A percentile compares a stretch with the other conserved stretches of the same genome.
These are phyloP conservation scores for Bacterosira constricta DNA, from an alignment of 108 stramenopile genomes.

Conservation along the genomic window DNA sequence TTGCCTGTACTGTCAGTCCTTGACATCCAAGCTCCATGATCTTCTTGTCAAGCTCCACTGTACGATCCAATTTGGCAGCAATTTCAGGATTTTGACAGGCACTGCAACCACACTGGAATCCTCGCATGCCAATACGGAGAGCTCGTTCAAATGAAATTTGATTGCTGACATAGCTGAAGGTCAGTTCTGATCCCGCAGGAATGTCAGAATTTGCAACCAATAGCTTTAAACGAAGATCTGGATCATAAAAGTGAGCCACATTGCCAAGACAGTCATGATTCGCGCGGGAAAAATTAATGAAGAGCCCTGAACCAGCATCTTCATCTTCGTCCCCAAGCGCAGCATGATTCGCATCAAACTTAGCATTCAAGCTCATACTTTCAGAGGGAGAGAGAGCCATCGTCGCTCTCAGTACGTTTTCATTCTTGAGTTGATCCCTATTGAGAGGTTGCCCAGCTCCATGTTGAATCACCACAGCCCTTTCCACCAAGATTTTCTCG, in stretches of 20 bases:
- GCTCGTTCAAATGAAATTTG: background rate
- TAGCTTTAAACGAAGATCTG: conserved; percentile 5
- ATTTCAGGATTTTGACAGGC: conserved; percentile 13
- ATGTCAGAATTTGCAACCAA: conserved; percentile 10
- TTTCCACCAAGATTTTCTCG: conserved; percentile 22
- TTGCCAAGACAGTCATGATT: conserved; percentile 42
- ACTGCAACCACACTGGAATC: conserved; percentile 5
- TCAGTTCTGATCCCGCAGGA: conserved; percentile 9
- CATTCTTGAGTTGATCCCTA: background rate
- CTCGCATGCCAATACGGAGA: background rate
- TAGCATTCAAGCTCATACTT: background rate
- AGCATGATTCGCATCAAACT: background rate
- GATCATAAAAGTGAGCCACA: conserved; percentile 4
- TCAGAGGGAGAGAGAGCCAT: background rate
- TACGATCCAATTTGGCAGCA: conserved; percentile 7
- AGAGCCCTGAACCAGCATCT: conserved; percentile 19
- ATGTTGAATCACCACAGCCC: background rate
- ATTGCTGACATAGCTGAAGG: conserved; percentile 11
- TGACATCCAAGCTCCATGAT: conserved; percentile 1
- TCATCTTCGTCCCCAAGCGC: background rate
- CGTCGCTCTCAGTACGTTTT: background rate
- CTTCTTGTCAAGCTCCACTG: conserved; percentile 2
- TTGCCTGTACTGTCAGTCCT: background rate
- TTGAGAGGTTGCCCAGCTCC: background rate
- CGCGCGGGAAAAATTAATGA: conserved; percentile 14